Conservation (phyloP, 495 filamentous ascomycete genomes). For the Hyaloscypha finlandica region DNA sequence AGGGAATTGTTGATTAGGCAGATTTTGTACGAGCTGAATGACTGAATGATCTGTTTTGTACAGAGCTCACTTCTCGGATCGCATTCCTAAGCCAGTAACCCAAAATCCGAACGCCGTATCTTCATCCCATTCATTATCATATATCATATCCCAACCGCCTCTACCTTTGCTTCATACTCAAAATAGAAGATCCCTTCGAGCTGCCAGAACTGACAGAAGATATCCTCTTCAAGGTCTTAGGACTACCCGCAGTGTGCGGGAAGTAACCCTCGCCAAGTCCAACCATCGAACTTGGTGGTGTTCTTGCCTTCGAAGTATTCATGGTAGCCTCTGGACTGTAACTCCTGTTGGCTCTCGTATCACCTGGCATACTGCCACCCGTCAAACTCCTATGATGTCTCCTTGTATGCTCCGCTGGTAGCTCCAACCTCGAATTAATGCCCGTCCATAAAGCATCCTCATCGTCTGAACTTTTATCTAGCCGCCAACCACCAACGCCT, state of each 20-base stretch:
- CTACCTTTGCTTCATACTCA: conserved; percentile 30
- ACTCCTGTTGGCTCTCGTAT: conserved; percentile 11
- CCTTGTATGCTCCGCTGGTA: conserved; percentile 47
- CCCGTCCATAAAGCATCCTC: conserved; percentile 66
- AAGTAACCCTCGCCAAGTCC: conserved; percentile 27
- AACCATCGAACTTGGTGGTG: conserved; percentile 33
- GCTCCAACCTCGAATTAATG: conserved; percentile 71
- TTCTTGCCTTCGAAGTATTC: conserved; percentile 42
- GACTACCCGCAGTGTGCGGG: conserved; percentile 13
- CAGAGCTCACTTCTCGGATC: not conserved
- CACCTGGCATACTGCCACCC: conserved; percentile 19
- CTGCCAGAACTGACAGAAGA: conserved; percentile 22
- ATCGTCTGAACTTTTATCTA: conserved; percentile 55
- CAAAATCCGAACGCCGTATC: conserved; percentile 2
- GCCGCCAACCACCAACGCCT: conserved; percentile 80
- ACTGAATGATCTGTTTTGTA: conserved; percentile 12
- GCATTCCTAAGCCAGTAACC: not conserved
- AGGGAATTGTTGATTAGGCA: not conserved
- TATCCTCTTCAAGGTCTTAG: conserved; percentile 16
- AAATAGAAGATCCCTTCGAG: conserved; percentile 23
- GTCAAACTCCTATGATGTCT: conserved; percentile 31
- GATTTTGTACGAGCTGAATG: conserved; percentile 14
- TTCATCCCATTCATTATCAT: not conserved
- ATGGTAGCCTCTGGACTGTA: conserved; percentile 27
- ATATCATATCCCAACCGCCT: not conserved